A percentile compares a stretch with the other conserved stretches of the same genome.
phyloP scores from a whole-genome alignment of 805 yeast genomes.

The Candida sanyiensis region DNA sequence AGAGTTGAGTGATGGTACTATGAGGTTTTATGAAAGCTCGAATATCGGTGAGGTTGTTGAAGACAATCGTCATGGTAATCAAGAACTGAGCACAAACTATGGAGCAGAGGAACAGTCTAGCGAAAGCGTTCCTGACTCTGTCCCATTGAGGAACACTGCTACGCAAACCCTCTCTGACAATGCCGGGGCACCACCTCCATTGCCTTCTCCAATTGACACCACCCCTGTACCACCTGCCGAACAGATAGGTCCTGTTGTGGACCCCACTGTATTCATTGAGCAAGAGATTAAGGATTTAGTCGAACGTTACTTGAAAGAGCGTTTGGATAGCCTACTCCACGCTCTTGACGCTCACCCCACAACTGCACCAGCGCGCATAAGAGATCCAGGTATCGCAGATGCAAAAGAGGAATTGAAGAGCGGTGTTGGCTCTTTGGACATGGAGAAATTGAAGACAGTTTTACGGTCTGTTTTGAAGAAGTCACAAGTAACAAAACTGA shows the following conservation, averaged over 20 bases:
- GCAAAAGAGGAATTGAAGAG: constrained; percentile 1
- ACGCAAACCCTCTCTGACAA: too few relatives aligned
- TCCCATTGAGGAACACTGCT: too few relatives aligned
- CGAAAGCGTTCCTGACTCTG: too few relatives aligned
- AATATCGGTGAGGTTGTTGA: not conserved
- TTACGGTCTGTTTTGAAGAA: constrained; percentile 2
- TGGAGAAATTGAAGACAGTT: constrained; percentile 7
- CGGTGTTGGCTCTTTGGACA: constrained; percentile 7
- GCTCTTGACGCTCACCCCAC: not conserved
- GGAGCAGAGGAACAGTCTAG: too few relatives aligned
- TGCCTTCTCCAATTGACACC: too few relatives aligned
- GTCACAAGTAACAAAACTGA: not conserved
- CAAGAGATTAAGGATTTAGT: constrained; percentile 3
- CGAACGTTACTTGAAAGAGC: constrained; percentile 8
- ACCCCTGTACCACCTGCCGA: not conserved
- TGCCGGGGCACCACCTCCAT: too few relatives aligned
- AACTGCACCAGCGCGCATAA: too few relatives aligned
- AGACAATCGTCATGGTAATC: too few relatives aligned
- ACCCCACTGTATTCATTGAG: constrained; percentile 1
- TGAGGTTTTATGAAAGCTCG: too few relatives aligned
- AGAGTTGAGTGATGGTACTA: constrained; percentile 5
- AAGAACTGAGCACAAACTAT: too few relatives aligned
- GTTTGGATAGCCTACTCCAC: constrained; percentile 6
- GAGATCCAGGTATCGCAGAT: too few relatives aligned
- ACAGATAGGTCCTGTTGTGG: not conserved